Evolutionary conservation across 306 rosid species (phyloP), one percentile per base, ranked within the genome.

Genomic region (Pterocarpus santalinus): DNA sequence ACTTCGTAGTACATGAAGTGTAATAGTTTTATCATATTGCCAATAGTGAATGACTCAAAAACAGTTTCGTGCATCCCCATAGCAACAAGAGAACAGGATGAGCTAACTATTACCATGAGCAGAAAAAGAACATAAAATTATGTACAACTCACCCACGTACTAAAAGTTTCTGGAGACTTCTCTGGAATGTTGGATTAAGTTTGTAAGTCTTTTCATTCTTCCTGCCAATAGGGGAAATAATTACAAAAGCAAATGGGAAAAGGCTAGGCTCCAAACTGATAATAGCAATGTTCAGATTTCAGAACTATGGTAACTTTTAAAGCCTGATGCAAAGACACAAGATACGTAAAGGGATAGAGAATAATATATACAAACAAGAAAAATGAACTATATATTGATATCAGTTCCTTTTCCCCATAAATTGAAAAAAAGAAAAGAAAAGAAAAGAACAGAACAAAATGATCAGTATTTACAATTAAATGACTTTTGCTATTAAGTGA

Each of bases 141-240:
- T 28, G 61, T 46, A 68, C 38, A 72, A 78, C 94, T 88, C 81
- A 95, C 99, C 98, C 99, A 30, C 78, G 80, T 11, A 91, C 75
- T 80, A 95, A 79, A 75, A 93, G 97, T 87, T 89, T 88, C 81
- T 88, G 97, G 83, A 95, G 94, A 83, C 95, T 95, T 46, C 81
- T 88, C 87, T 91, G 99, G 77, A 88, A 95, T 52, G 91, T 91
- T 57, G 90, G 85, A 82, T 90, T 93, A 71, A 95, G 75, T 74
- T 88, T 88, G 87, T 93, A 95, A 47, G 87, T 93, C 83, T 87
- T 86, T 69, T 88, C 99, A 77, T 87, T 90, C 87, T 90, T 95
- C 93, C 99, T 95, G 89, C 68, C 73, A 89, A 38, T 36, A 76
- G 74, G 41, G 47, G 56, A 69, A 51, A 73, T 39, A 66, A 39